These are phyloP conservation scores for Xylaria intraflava DNA, from an alignment of 495 filamentous ascomycete genomes.

Conservation along the genomic window DNA sequence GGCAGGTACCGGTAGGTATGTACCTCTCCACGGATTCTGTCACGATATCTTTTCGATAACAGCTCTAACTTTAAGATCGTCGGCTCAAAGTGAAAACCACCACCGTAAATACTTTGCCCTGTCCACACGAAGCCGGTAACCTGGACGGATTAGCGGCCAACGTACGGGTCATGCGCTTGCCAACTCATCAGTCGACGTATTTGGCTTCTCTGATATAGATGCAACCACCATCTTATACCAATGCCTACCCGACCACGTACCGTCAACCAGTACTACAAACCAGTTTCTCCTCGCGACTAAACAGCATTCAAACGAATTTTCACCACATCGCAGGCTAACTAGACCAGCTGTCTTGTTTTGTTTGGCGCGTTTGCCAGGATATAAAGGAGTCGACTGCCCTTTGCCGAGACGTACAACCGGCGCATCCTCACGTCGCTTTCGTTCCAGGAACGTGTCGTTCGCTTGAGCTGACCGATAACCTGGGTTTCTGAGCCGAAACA, in stretches of 20 bases:
- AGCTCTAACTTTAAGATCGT: background rate
- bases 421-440: background rate
- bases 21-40: no score
- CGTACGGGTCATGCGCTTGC: constrained; percentile 5
- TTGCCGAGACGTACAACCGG: background rate
- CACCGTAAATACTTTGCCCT: no score
- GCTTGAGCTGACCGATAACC: background rate
- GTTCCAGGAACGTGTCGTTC: background rate
- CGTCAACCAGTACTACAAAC: background rate
- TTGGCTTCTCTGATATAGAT: constrained; percentile 7
- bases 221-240: background rate
- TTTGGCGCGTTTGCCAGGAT: background rate
- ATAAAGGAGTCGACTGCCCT: background rate
- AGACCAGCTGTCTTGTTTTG: background rate
- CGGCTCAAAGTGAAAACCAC: background rate
- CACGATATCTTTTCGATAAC: constrained; percentile 4
- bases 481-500: background rate
- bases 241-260: background rate
- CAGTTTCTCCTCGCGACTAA: background rate
- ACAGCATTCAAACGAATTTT: background rate
- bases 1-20: no score
- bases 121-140: background rate
- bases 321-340: background rate
- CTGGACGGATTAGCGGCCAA: background rate
- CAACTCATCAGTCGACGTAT: constrained; percentile 4